A percentile compares a stretch with the other conserved stretches of the same genome.
Conservation (phyloP, 108 stramenopile genomes). For the Cyclotella cryptica region DNA sequence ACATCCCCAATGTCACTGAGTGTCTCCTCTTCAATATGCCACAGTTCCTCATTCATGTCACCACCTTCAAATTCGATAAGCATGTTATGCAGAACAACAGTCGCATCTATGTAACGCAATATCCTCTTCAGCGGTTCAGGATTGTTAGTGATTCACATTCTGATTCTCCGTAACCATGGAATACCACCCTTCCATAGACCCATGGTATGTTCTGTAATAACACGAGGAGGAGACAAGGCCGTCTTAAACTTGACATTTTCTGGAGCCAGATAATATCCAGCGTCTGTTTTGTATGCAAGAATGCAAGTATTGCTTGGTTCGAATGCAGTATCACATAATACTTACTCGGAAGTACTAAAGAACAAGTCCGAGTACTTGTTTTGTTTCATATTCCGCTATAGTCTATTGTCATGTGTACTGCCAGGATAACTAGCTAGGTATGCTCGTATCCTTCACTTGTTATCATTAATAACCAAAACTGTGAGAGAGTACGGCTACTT, state of each 20-base stretch:
- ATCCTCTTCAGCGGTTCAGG: neutral
- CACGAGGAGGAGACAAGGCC: no score
- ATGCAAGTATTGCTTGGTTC: neutral
- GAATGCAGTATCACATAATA: constrained; percentile 13
- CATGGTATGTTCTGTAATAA: no score
- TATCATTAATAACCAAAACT: constrained; percentile 37
- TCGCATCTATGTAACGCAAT: constrained; percentile 16
- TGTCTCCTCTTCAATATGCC: constrained; percentile 5
- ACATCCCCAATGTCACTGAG: constrained; percentile 8
- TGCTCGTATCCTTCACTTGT: constrained; percentile 18
- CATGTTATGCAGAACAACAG: no score
- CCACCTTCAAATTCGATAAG: no score
- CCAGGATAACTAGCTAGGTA: constrained; percentile 13
- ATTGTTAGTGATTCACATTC: no score
- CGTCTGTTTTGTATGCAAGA: neutral
- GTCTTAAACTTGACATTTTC: neutral
- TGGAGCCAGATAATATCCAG: neutral
- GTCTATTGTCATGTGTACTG: no score
- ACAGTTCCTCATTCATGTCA: neutral
- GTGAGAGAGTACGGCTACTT: constrained; percentile 33
- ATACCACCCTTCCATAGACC: no score
- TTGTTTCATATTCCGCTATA: constrained; percentile 6
- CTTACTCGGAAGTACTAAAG: neutral
- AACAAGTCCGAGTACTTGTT: neutral
- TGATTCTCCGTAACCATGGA: no score